Evolutionary conservation across 2,329 filamentous ascomycete genomes (phyloP).

Genomic region (Penicillium sp.): DNA sequence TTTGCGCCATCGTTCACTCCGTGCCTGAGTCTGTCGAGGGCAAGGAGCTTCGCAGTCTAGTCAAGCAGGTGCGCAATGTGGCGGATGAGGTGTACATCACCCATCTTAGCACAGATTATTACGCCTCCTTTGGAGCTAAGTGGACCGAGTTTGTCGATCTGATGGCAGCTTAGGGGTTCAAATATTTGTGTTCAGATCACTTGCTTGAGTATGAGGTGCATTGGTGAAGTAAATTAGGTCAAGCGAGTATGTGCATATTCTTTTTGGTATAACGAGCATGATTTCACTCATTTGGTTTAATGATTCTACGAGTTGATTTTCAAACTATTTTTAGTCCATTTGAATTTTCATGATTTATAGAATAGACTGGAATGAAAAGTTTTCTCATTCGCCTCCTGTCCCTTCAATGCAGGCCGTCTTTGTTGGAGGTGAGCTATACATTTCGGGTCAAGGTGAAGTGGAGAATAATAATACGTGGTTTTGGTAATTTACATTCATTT

Average conservation of each 20-base stretch:
- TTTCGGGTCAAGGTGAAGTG: background rate
- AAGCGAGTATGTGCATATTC: background rate
- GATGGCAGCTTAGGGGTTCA: slow-evolving; percentile 24
- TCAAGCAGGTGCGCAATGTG: slow-evolving; percentile 35
- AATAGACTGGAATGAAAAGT: background rate
- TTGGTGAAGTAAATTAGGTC: background rate
- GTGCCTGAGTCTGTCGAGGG: slow-evolving; percentile 34
- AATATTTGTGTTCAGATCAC: background rate
- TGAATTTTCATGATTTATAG: background rate
- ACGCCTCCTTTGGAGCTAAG: slow-evolving; percentile 39
- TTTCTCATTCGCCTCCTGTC: background rate
- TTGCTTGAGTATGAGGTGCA: background rate
- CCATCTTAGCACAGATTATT: slow-evolving; percentile 40
- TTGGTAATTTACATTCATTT: background rate
- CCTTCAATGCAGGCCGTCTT: background rate
- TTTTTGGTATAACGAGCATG: background rate
- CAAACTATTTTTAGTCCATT: background rate
- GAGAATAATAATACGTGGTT: background rate
- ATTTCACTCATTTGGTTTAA: background rate
- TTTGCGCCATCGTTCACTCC: slow-evolving; percentile 41
- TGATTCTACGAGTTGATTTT: background rate
- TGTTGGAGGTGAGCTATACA: background rate
- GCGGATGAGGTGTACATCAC: slow-evolving; percentile 44
- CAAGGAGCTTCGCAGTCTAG: slow-evolving; percentile 30
- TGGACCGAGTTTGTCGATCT: slow-evolving; percentile 41